Percentiles rank a stretch among this genome's conserved stretches.
Evolutionary conservation across 2,329 filamentous ascomycete genomes (phyloP).

Genomic region (Colletotrichum sp.): DNA sequence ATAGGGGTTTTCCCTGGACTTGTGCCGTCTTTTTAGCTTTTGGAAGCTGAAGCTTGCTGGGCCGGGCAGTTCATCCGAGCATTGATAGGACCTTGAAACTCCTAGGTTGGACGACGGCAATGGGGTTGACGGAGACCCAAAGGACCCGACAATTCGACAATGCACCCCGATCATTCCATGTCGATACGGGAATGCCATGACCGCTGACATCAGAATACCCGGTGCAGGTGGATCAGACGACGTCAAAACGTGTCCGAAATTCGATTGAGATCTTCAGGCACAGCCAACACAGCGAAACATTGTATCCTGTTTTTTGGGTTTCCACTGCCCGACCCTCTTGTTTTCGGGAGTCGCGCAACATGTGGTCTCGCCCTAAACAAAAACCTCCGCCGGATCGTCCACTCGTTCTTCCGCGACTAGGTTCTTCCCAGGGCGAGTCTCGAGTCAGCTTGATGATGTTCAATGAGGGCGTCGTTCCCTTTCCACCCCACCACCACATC

Average conservation of each 20-base stretch:
- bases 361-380: background rate
- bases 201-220: conserved; percentile 1
- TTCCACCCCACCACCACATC: background rate
- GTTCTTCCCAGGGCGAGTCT: background rate
- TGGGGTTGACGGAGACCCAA: background rate
- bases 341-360: background rate
- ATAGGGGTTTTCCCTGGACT: background rate
- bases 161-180: background rate
- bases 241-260: conserved; percentile 4
- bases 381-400: background rate
- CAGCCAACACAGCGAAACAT: background rate
- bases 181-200: background rate
- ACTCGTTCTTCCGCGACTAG: background rate
- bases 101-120: background rate
- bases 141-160: background rate
- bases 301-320: background rate
- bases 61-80: background rate
- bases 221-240: background rate
- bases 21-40: background rate
- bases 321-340: background rate
- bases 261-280: conserved; percentile 2
- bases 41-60: background rate
- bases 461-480: background rate
- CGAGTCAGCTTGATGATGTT: background rate
- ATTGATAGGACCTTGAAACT: background rate